Percentiles rank a stretch among this genome's conserved stretches.
These are phyloP conservation scores for Hordeum vulgare DNA, from an alignment of 176 grass and related monocot species.

Conservation along the genomic window DNA sequence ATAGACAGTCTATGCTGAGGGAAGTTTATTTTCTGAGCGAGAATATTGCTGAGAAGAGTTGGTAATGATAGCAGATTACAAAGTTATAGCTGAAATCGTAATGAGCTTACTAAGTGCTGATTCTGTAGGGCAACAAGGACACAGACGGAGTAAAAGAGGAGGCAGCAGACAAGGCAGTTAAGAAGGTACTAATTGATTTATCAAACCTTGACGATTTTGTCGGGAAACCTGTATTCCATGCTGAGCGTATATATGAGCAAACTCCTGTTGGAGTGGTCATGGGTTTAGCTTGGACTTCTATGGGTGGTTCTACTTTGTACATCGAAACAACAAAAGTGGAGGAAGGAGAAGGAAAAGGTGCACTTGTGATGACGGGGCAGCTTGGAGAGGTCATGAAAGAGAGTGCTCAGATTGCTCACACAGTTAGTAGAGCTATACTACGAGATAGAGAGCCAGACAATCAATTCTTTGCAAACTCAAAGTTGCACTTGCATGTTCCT, in stretches of 20 bases:
- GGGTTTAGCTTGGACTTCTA: slow-evolving; percentile 94
- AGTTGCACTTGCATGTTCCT: slow-evolving; percentile 90
- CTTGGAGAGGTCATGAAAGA: slow-evolving; percentile 99
- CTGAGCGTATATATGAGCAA: slow-evolving; percentile 85
- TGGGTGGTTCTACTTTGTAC: slow-evolving; percentile 86
- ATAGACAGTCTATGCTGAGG: not conserved
- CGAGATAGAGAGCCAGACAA: slow-evolving; percentile 58
- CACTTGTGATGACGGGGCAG: slow-evolving; percentile 82
- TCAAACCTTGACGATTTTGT: slow-evolving; percentile 82
- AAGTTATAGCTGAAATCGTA: not conserved
- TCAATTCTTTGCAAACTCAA: slow-evolving; percentile 69
- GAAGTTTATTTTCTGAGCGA: not conserved
- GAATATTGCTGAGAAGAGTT: not conserved
- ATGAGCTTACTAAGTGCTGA: not conserved
- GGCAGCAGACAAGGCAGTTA: slow-evolving; percentile 30
- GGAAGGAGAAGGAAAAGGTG: slow-evolving; percentile 82
- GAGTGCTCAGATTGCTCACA: slow-evolving; percentile 92
- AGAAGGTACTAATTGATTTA: slow-evolving; percentile 65
- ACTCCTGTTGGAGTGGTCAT: slow-evolving; percentile 95
- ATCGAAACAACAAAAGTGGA: slow-evolving; percentile 80
- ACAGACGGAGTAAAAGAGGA: slow-evolving; percentile 20
- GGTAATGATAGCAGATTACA: not conserved
- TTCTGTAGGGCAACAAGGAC: slow-evolving; percentile 36
- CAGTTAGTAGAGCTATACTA: slow-evolving; percentile 77
- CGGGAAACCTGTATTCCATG: slow-evolving; percentile 96